Evolutionary conservation across 345 rosid species (phyloP), one percentile per base, ranked within the genome.

Genomic region (Garcia nutans): DNA sequence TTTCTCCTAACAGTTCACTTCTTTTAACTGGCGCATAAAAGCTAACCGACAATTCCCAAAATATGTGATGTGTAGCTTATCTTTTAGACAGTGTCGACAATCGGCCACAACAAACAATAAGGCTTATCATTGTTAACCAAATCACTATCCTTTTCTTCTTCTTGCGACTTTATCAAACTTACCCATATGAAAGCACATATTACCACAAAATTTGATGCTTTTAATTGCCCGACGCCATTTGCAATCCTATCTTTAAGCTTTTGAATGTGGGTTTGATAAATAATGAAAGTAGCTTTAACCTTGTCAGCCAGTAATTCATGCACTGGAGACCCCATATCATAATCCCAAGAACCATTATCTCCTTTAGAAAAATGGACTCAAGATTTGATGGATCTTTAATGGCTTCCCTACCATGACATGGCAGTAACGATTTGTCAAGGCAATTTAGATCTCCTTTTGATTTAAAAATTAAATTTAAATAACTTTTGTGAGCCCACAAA

Each of bases 41-140:
- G 65, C 33, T 24, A 56, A 73, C 3, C 85, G 19, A 22, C 86
- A 83, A 42, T 88, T 88, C 1, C 89, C 88, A 1, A 83, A 82
- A 55, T 83, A 86, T 0, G 74, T 73, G 19, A 19, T 54, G 1
- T 84, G 83, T 19, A 86, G 50, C 0, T 62, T 28, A 19, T 23
- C 16, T 28, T 74, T 68, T 6, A 69, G 72, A 3, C 88, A 74
- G 22, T 76, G 44, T 3, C 84, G 28, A 59, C 82, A 67, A 50
- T 85, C 83, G 0, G 80, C 83, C 4, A 70, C 26, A 28, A 84
- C 16, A 85, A 78, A 71, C 74, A 24, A 70, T 9, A 70, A 15
- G 52, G 3, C 42, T 58, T 15, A 11, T 78, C 56, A 5, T 73
- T 42, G 1, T 28, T 42, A 2, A 24, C 50, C 0, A 37, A 37